Percentiles rank a stretch among this genome's conserved stretches.
Conservation (phyloP, 805 yeast species). For the Scheffersomyces lignosus region DNA sequence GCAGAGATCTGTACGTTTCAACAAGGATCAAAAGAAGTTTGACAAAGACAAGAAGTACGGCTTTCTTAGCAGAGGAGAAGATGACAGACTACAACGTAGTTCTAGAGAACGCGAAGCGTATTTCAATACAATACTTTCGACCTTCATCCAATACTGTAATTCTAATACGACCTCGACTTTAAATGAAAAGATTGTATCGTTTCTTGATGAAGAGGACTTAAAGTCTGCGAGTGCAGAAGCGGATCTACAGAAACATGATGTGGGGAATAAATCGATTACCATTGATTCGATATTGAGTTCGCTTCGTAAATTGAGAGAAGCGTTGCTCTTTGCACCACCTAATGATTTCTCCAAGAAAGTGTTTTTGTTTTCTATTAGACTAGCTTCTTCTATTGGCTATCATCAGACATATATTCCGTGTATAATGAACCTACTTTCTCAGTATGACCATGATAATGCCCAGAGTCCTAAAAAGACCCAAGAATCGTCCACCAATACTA, state of each 20-base stretch:
- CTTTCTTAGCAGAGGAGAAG: constrained; percentile 61
- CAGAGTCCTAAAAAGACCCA: no score
- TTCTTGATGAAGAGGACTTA: constrained; percentile 8
- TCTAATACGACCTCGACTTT: constrained; percentile 13
- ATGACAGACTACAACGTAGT: constrained; percentile 46
- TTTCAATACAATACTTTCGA: constrained; percentile 36
- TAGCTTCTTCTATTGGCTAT: constrained; percentile 46
- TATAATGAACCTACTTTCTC: constrained; percentile 41
- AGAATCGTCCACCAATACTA: neutral
- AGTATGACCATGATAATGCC: constrained; percentile 11
- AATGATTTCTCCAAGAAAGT: constrained; percentile 46
- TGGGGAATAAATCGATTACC: no score
- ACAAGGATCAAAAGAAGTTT: constrained; percentile 1
- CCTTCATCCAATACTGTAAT: constrained; percentile 31
- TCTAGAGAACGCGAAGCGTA: constrained; percentile 40
- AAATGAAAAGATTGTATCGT: constrained; percentile 7
- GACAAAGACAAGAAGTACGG: constrained; percentile 40
- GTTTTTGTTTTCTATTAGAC: constrained; percentile 47
- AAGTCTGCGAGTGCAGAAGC: neutral
- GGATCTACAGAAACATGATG: neutral
- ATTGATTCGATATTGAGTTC: constrained; percentile 28
- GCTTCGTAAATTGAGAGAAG: constrained; percentile 56
- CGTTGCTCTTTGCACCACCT: constrained; percentile 41
- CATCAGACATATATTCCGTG: constrained; percentile 57
- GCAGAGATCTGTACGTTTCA: neutral